Evolutionary conservation across 495 filamentous ascomycete species (phyloP).

Genomic region (Xylaria longipes): DNA sequence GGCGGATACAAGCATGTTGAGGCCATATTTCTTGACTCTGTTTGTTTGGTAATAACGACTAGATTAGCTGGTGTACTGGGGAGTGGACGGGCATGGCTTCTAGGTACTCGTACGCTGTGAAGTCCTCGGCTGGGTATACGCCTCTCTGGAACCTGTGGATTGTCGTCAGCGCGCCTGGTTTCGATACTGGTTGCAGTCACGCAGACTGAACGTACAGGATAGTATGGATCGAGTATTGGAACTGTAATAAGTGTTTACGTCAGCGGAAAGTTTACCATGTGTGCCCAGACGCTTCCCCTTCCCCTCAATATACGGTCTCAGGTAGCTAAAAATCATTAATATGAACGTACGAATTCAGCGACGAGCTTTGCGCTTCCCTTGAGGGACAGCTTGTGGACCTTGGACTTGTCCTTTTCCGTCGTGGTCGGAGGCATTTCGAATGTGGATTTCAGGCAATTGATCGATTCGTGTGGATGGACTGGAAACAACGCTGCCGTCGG

Average conservation of each 20-base stretch:
- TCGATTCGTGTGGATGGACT: not conserved
- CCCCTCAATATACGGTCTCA: not conserved
- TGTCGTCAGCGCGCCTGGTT: constrained; percentile 23
- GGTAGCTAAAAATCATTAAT: not conserved
- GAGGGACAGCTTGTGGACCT: constrained; percentile 90
- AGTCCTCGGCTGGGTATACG: constrained; percentile 98
- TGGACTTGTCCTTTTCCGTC: constrained; percentile 80
- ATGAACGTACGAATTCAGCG: constrained; percentile 82
- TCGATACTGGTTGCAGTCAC: not conserved
- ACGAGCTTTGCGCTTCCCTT: constrained; percentile 94
- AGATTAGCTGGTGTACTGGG: not conserved
- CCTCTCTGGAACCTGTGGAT: constrained; percentile 82
- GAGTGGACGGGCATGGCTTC: not conserved
- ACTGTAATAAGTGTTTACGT: constrained; percentile 53
- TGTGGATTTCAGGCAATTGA: not conserved
- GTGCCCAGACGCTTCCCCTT: not conserved
- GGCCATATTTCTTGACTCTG: constrained; percentile 97
- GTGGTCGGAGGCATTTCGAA: constrained; percentile 30
- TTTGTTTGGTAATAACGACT: constrained; percentile 10
- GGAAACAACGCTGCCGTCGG: not conserved
- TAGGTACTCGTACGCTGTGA: constrained; percentile 79
- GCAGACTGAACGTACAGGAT: constrained; percentile 67
- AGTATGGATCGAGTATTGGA: constrained; percentile 96
- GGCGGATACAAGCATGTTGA: constrained; percentile 95
- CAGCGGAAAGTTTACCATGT: not conserved